phyloP scores from a whole-genome alignment of 805 yeast species.

The Teunomyces lycoperdinae region DNA sequence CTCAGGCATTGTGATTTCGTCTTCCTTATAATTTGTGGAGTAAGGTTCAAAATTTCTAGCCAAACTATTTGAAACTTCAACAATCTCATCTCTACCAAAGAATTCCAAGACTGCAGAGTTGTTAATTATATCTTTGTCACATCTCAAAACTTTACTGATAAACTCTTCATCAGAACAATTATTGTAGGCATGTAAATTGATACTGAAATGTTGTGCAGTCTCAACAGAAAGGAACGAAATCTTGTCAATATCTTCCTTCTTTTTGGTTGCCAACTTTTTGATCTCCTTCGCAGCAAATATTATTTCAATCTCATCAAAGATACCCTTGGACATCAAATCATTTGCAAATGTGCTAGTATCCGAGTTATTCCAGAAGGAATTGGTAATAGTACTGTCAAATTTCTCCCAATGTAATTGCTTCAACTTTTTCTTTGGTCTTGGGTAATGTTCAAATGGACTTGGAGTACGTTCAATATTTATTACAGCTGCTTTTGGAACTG shows the following conservation, averaged over 20 bases:
- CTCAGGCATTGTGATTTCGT: conserved; percentile 38
- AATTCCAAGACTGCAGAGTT: conserved; percentile 66
- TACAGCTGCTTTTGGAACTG: conserved; percentile 23
- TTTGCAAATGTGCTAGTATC: conserved; percentile 44
- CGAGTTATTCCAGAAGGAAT: conserved; percentile 61
- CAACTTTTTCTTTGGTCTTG: conserved; percentile 57
- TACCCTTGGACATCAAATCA: conserved; percentile 55
- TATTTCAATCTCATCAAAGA: conserved; percentile 61
- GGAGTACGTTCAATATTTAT: conserved; percentile 9
- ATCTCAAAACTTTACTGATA: conserved; percentile 51
- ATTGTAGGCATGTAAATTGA: conserved; percentile 66
- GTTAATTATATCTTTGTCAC: conserved; percentile 54
- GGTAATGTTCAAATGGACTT: conserved; percentile 44
- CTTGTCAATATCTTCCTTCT: conserved; percentile 44
- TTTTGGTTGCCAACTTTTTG: conserved; percentile 42
- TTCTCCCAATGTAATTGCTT: conserved; percentile 86
- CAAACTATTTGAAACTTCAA: conserved; percentile 54
- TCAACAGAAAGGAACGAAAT: conserved; percentile 64
- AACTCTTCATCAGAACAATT: conserved; percentile 52
- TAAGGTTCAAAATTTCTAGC: conserved; percentile 63
- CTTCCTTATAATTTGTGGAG: conserved; percentile 46
- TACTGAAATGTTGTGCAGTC: conserved; percentile 75
- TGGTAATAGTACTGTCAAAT: conserved; percentile 46
- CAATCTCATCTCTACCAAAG: conserved; percentile 62
- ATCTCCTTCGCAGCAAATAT: conserved; percentile 58